Evolutionary conservation across 805 yeast genomes (phyloP).

Genomic region (Hanseniaspora singularis): DNA sequence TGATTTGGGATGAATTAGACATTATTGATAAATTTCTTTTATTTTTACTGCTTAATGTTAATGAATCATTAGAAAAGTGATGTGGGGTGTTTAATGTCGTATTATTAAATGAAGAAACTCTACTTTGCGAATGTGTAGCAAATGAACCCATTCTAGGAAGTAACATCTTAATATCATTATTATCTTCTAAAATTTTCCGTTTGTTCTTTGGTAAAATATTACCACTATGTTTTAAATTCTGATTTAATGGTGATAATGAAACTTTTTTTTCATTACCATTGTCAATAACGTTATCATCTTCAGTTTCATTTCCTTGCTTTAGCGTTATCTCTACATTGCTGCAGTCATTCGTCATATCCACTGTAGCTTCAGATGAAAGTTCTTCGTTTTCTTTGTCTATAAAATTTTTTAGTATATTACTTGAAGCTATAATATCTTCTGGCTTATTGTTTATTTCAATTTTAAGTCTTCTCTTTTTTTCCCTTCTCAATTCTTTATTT

Average conservation of each 20-base stretch:
- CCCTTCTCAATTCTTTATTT: conserved; percentile 1
- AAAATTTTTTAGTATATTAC: too few species aligned
- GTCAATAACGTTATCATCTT: background rate
- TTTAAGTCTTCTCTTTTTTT: conserved; percentile 9
- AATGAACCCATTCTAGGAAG: conserved; percentile 15
- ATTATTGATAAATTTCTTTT: background rate
- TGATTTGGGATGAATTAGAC: background rate
- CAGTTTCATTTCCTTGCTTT: background rate
- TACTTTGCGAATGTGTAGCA: conserved; percentile 8
- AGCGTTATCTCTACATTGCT: background rate
- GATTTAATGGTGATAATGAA: background rate
- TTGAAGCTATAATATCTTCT: background rate
- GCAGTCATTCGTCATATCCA: background rate
- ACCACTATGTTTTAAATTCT: conserved; percentile 1
- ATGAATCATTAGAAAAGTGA: background rate
- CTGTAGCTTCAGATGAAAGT: background rate
- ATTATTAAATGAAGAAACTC: conserved; percentile 8
- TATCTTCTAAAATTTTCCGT: background rate
- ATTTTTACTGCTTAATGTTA: background rate
- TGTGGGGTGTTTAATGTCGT: conserved; percentile 5
- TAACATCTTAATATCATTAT: too few species aligned
- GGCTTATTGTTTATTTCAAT: conserved; percentile 7
- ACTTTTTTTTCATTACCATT: too few species aligned
- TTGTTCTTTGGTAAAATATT: conserved; percentile 4
- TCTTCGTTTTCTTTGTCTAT: background rate